Percentiles rank a stretch among this genome's conserved stretches.
Conservation (phyloP, 768 basidiomycete genomes). For the Leccinum longicurvipes region DNA sequence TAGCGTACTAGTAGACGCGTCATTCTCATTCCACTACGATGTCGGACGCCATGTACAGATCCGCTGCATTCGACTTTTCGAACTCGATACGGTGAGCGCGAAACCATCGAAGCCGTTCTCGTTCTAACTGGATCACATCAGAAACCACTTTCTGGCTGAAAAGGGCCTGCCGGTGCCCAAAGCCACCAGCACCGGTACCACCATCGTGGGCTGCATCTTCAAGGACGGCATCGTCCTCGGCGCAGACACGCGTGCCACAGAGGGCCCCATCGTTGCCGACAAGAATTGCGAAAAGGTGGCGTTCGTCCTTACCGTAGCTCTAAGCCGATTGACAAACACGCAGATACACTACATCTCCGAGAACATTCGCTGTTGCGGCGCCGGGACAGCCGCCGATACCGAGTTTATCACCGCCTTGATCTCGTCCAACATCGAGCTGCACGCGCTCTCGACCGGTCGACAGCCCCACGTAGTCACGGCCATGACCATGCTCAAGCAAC, state of each 20-base stretch:
- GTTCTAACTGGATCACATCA: constrained; percentile 25
- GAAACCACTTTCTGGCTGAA: constrained; percentile 68
- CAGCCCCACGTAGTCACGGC: constrained; percentile 95
- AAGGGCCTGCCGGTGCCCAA: constrained; percentile 75
- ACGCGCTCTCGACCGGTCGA: constrained; percentile 84
- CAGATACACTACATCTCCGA: constrained; percentile 98
- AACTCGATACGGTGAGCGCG: constrained; percentile 61
- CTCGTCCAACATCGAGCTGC: constrained; percentile 93
- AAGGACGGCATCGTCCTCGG: constrained; percentile 92
- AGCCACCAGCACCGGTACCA: constrained; percentile 92
- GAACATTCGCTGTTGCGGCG: constrained; percentile 95
- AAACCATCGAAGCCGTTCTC: neutral
- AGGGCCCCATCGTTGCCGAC: constrained; percentile 92
- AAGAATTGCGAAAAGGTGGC: constrained; percentile 99
- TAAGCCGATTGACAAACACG: neutral
- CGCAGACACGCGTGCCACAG: constrained; percentile 95
- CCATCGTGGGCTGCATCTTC: constrained; percentile 95
- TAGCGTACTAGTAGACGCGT: constrained; percentile 29
- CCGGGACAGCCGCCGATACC: constrained; percentile 98
- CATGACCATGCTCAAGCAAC: constrained; percentile 98
- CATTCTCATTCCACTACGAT: constrained; percentile 28
- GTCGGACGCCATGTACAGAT: constrained; percentile 44
- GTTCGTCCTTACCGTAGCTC: neutral
- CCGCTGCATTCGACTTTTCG: constrained; percentile 74
- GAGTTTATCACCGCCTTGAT: constrained; percentile 94